A percentile compares a stretch with the other conserved stretches of the same genome.
phyloP scores from a whole-genome alignment of 306 rosid genomes.

The Spatholobus suberectus region DNA sequence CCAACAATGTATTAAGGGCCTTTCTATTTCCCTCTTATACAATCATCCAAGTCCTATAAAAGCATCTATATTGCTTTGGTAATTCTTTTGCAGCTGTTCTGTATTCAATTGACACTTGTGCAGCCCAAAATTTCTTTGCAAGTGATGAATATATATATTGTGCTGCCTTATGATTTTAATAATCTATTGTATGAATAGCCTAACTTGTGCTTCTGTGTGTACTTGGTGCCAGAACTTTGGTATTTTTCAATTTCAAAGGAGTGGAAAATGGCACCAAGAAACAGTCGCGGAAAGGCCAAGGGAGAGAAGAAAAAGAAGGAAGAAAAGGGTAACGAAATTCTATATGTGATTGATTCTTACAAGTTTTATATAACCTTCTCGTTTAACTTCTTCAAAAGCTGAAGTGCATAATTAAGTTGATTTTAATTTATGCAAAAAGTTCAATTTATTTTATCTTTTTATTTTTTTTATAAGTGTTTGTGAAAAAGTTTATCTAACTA shows the following conservation, averaged over 20 bases:
- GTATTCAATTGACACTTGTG: not conserved
- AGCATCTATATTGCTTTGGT: conserved; percentile 36
- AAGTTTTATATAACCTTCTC: not conserved
- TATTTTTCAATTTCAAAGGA: conserved; percentile 28
- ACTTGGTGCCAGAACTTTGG: conserved; percentile 15
- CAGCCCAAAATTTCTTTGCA: conserved; percentile 5
- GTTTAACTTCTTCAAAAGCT: not conserved
- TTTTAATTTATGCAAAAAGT: not conserved
- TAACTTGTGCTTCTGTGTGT: conserved; percentile 3
- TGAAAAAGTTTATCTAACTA: not conserved
- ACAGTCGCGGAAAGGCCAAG: conserved; percentile 83
- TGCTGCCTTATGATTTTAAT: not conserved
- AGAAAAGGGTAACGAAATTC: conserved; percentile 63
- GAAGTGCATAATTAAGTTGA: not conserved
- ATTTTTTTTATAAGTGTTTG: not conserved
- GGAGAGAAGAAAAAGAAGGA: conserved; percentile 98
- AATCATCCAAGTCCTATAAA: conserved; percentile 7
- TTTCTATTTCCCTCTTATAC: conserved; percentile 16
- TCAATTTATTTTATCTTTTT: not conserved
- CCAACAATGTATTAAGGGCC: conserved; percentile 40
- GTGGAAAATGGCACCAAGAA: conserved; percentile 85
- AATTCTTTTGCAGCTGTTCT: conserved; percentile 22
- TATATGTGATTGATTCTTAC: not conserved
- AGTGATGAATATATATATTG: not conserved
- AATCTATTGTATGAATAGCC: not conserved